Evolutionary conservation across 1,284 basidiomycete genomes (phyloP).

Genomic region (Malassezia japonica): DNA sequence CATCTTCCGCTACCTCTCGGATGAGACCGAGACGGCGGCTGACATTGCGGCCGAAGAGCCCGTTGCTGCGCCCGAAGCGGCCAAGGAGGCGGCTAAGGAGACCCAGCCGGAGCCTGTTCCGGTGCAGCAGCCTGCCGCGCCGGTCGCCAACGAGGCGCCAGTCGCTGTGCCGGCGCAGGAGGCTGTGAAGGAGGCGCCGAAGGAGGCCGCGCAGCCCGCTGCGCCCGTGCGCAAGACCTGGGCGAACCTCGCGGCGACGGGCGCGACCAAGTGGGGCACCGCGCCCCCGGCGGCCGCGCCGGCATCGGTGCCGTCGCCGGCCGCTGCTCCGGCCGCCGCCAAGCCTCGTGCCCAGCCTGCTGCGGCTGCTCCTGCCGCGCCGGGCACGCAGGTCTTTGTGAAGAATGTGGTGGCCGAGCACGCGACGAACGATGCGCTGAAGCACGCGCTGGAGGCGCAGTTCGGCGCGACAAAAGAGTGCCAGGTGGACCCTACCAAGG

Average conservation of each 20-base stretch:
- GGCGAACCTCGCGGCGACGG: slow-evolving; percentile 44
- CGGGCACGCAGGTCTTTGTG: slow-evolving; percentile 31
- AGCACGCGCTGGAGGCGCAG: slow-evolving; percentile 56
- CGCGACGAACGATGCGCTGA: slow-evolving; percentile 59
- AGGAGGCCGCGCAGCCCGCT: slow-evolving; percentile 5
- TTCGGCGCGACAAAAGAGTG: slow-evolving; percentile 81
- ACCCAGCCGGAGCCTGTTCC: slow-evolving; percentile 17
- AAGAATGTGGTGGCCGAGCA: slow-evolving; percentile 64
- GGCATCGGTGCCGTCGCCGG: not conserved
- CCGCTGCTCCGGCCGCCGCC: slow-evolving; percentile 22
- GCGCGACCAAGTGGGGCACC: slow-evolving; percentile 39
- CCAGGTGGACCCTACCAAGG: slow-evolving; percentile 76
- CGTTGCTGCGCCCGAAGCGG: slow-evolving; percentile 22
- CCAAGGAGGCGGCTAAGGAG: slow-evolving; percentile 25
- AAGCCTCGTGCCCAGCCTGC: slow-evolving; percentile 21
- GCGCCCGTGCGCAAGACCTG: slow-evolving; percentile 43
- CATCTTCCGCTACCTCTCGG: slow-evolving; percentile 98
- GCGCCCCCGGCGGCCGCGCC: slow-evolving; percentile 22
- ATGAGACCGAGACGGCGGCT: slow-evolving; percentile 49
- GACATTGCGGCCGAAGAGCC: slow-evolving; percentile 24
- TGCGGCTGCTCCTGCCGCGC: slow-evolving; percentile 3
- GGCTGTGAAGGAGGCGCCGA: slow-evolving; percentile 1
- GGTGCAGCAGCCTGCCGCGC: slow-evolving; percentile 37
- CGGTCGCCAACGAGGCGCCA: slow-evolving; percentile 39
- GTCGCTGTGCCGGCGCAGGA: slow-evolving; percentile 1